Base-by-base conservation (phyloP, 2,329 filamentous ascomycete species). In the Coniella lustricola region DNA sequence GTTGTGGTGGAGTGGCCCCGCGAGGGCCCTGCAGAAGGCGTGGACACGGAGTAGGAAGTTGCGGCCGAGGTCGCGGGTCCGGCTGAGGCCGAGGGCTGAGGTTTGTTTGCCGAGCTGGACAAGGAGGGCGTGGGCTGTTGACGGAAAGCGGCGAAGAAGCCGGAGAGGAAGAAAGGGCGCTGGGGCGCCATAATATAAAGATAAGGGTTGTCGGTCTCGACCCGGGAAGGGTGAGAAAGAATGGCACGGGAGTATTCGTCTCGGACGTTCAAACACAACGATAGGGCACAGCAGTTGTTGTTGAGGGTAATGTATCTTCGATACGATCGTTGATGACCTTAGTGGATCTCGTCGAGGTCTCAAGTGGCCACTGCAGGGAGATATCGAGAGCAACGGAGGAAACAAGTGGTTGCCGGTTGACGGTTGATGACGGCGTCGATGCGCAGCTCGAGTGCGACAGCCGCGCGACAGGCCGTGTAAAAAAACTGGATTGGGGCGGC, bases 141-240 rank as follows among this genome's bases (percentile, higher is more conserved):
- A 44, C 75, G 73, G 60, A 77, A 76, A 62, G 75, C 73, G 61
- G 74, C 71, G 62, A 78, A 69, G 65, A 78, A 76, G 58, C 71
- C 73, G 40, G 75, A 75, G 58, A 78, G 72, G 65, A 78, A 77
- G 62, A 72, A 77, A 40, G 75, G 74, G 43, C 74, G 72, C 58
- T 77, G 74, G 32, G 73, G 74, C 41, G 74, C 70, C 73, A 76
- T 76, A 46, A 32, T 29, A 10, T 62, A 20, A 22, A 33, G 36
- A 3, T 38, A 46, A 17, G 29, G 36, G 18, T 25, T 45, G 43
- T 29, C 17, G 42, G 33, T n/a, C 16, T 38, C n/a, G 20, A n/a
- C 5, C 13, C 21, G 7, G 21, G 13, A 13, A 40, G 21, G 25
- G 25, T 29, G 25, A 29, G 25, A 10, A 29, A 29, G 5, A 29